Conservation (phyloP, 169 alveolate species). For the Hepatocystis sp. region DNA sequence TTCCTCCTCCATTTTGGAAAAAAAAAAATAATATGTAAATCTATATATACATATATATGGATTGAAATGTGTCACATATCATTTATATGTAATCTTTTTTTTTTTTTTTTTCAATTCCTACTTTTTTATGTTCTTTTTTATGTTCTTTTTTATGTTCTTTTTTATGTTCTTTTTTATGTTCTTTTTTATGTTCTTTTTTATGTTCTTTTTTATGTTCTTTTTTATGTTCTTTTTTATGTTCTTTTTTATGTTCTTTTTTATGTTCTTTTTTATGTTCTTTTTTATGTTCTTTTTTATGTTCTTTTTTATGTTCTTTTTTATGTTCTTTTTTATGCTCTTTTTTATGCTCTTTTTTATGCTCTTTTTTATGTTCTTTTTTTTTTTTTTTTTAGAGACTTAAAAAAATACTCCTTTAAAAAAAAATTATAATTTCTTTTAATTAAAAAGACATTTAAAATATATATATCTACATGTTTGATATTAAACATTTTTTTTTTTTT, state of each 20-base stretch:
- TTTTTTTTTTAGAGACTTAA: too few species aligned
- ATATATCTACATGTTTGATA: too few species aligned
- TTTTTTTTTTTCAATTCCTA: constrained; percentile 3
- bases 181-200: background rate
- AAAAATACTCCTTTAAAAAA: too few species aligned
- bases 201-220: background rate
- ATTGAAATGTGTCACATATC: background rate
- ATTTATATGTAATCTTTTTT: background rate
- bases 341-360: too few species aligned
- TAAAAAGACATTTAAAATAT: too few species aligned
- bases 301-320: constrained; percentile 3
- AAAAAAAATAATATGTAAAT: constrained; percentile 2
- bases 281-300: constrained; percentile 4
- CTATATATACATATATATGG: background rate
- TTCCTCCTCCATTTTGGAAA: constrained; percentile 65
- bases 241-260: background rate
- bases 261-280: background rate
- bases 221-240: constrained; percentile 2
- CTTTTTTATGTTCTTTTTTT: too few species aligned
- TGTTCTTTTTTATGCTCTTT: constrained; percentile 1
- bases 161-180: background rate
- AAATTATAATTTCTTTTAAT: too few species aligned
- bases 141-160: background rate
- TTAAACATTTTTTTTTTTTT: too few species aligned
- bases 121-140: constrained; percentile 4